Conservation (phyloP, 495 filamentous ascomycete species). For the Hypoxylon intermedium region DNA sequence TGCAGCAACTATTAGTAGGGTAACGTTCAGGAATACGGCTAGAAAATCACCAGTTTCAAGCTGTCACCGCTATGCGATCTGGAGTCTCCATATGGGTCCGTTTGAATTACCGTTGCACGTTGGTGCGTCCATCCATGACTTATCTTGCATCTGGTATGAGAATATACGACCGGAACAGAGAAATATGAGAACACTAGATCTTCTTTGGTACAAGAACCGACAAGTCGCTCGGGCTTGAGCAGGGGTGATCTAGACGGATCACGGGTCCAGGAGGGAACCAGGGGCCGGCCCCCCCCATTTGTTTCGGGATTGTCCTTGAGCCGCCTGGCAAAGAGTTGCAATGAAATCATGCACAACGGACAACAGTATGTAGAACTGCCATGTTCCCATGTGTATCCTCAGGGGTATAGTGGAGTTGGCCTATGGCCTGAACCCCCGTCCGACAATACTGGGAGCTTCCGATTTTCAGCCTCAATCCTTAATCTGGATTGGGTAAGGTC, state of each 20-base stretch:
- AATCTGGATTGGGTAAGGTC: too few species aligned
- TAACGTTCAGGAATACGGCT: background rate
- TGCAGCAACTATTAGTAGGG: background rate
- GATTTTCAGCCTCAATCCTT: background rate
- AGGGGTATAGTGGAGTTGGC: slow-evolving; percentile 6
- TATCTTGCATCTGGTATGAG: slow-evolving; percentile 12
- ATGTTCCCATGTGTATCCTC: background rate
- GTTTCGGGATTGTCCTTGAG: slow-evolving; percentile 24
- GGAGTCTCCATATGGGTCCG: background rate
- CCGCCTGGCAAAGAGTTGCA: slow-evolving; percentile 2
- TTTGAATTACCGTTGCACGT: slow-evolving; percentile 14
- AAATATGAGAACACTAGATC: slow-evolving; percentile 21
- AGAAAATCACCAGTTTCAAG: slow-evolving; percentile 24
- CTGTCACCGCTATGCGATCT: slow-evolving; percentile 20
- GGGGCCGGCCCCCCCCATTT: slow-evolving; percentile 15
- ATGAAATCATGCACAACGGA: slow-evolving; percentile 8
- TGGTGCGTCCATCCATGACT: slow-evolving; percentile 6
- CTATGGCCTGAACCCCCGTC: background rate
- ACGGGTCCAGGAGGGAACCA: slow-evolving; percentile 4
- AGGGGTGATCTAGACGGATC: slow-evolving; percentile 25
- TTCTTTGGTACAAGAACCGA: slow-evolving; percentile 12
- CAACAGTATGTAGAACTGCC: background rate
- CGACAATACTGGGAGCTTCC: too few species aligned
- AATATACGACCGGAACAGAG: slow-evolving; percentile 8
- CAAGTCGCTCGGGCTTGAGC: slow-evolving; percentile 12